A percentile compares a stretch with the other conserved stretches of the same genome.
These are phyloP conservation scores for Aspergillus sp. DNA, from an alignment of 2,329 filamentous ascomycete genomes.

Conservation along the genomic window DNA sequence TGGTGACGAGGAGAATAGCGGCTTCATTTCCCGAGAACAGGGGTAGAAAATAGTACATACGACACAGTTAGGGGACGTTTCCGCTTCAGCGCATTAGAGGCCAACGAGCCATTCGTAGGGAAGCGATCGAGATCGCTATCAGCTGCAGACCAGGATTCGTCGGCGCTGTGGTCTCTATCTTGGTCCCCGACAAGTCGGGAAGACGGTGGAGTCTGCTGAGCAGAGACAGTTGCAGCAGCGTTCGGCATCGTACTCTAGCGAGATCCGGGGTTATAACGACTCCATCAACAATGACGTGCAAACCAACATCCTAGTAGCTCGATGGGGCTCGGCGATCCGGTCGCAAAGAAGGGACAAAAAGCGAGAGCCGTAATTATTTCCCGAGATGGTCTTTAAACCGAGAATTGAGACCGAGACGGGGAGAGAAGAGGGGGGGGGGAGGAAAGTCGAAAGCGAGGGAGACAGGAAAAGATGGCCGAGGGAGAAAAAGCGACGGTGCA, in stretches of 20 bases:
- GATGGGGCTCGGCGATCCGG: neutral
- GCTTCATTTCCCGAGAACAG: neutral
- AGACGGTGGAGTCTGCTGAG: slow-evolving; percentile 23
- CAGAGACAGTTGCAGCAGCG: slow-evolving; percentile 20
- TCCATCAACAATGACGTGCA: slow-evolving; percentile 10
- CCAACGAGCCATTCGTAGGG: slow-evolving; percentile 28
- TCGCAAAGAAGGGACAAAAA: neutral
- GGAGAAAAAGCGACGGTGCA: neutral
- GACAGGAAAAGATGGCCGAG: slow-evolving; percentile 1
- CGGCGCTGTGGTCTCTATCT: slow-evolving; percentile 32
- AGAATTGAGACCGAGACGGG: neutral
- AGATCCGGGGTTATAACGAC: slow-evolving; percentile 24
- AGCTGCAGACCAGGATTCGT: slow-evolving; percentile 34
- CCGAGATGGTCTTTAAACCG: neutral
- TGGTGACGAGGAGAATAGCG: neutral
- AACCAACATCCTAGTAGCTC: neutral
- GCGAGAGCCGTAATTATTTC: neutral
- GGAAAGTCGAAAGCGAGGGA: neutral
- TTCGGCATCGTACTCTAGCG: slow-evolving; percentile 38
- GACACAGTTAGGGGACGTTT: slow-evolving; percentile 40
- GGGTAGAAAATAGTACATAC: slow-evolving; percentile 26
- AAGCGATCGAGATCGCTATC: slow-evolving; percentile 35
- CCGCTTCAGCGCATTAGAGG: slow-evolving; percentile 32
- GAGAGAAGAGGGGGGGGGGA: neutral
- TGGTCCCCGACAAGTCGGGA: slow-evolving; percentile 3